These are phyloP conservation scores for Sutorius australiensis DNA, from an alignment of 768 basidiomycete genomes.

Conservation along the genomic window DNA sequence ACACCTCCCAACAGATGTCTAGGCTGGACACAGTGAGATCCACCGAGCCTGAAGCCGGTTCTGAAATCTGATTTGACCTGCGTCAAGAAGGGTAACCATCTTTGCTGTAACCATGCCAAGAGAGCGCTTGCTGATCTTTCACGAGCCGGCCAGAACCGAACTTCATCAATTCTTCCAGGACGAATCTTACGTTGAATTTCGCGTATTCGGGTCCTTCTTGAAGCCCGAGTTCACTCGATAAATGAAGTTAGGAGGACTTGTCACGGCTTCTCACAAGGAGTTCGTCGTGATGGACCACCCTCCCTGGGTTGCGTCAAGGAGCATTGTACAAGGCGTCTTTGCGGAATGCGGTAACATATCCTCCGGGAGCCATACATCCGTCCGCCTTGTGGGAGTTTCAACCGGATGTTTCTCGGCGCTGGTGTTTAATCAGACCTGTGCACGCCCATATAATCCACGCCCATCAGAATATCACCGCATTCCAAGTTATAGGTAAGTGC, in stretches of 20 bases:
- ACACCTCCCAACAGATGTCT: not conserved
- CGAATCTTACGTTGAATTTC: not conserved
- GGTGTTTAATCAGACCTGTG: conserved; percentile 5
- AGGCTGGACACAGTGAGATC: not conserved
- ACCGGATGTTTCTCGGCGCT: not conserved
- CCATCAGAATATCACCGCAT: not conserved
- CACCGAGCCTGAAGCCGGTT: no score
- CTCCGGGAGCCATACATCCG: not conserved
- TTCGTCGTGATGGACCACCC: not conserved
- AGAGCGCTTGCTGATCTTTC: not conserved
- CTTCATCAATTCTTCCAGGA: not conserved
- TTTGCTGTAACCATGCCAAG: not conserved
- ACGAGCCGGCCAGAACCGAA: not conserved
- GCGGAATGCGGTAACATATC: not conserved
- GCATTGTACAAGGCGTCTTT: not conserved
- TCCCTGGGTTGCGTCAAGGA: not conserved
- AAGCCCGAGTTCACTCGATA: not conserved
- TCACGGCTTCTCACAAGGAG: not conserved
- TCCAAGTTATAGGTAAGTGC: not conserved
- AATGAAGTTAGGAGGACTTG: not conserved
- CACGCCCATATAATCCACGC: not conserved
- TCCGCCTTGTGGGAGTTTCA: not conserved
- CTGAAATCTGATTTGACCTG: no score
- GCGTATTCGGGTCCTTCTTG: not conserved
- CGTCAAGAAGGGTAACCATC: no score